These are phyloP conservation scores for Fusarium sacchari DNA, from an alignment of 2,329 filamentous ascomycete species.

Conservation along the genomic window DNA sequence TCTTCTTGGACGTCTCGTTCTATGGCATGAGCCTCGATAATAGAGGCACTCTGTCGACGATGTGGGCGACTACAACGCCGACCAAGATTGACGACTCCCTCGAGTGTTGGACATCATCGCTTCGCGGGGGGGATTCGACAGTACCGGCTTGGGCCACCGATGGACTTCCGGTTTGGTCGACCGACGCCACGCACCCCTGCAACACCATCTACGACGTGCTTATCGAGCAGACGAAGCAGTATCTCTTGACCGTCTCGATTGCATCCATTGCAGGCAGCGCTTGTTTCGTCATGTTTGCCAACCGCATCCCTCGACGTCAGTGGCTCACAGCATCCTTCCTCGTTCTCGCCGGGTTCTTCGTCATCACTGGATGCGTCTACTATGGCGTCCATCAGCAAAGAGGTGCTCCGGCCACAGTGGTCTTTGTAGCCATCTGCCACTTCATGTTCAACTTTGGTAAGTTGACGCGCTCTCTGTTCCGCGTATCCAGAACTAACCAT, in stretches of 20 bases:
- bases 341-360: slow-evolving; percentile 57
- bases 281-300: slow-evolving; percentile 60
- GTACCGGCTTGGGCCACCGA: slow-evolving; percentile 53
- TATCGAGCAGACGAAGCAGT: slow-evolving; percentile 63
- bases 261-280: slow-evolving; percentile 61
- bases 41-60: slow-evolving; percentile 49
- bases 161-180: slow-evolving; percentile 61
- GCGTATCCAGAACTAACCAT: not conserved
- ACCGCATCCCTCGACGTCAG: slow-evolving; percentile 58
- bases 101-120: slow-evolving; percentile 59
- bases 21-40: slow-evolving; percentile 63
- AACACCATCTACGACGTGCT: slow-evolving; percentile 63
- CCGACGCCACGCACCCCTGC: slow-evolving; percentile 59
- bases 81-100: slow-evolving; percentile 51
- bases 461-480: slow-evolving; percentile 10
- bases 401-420: slow-evolving; percentile 58
- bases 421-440: slow-evolving; percentile 62
- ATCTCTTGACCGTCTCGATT: slow-evolving; percentile 61
- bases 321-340: slow-evolving; percentile 63
- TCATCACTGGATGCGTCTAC: slow-evolving; percentile 61
- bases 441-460: slow-evolving; percentile 66
- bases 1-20: slow-evolving; percentile 64
- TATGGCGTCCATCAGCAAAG: slow-evolving; percentile 56
- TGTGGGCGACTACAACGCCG: slow-evolving; percentile 51
- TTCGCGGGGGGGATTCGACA: slow-evolving; percentile 55